Conservation (phyloP, 2,329 filamentous ascomycete genomes). For the Zymoseptoria crescenta region DNA sequence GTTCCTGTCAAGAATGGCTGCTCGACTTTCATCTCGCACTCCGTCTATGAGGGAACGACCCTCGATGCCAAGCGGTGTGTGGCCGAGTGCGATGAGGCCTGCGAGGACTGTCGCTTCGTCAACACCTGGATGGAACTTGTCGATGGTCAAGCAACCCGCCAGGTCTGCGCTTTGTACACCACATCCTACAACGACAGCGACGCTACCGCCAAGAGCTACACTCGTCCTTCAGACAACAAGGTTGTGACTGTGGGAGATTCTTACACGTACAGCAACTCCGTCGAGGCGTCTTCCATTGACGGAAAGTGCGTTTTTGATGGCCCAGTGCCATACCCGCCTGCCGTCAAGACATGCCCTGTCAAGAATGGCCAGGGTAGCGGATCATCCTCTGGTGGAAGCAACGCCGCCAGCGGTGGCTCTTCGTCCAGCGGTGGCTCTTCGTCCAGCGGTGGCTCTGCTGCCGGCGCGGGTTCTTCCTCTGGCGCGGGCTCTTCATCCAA, state of each 20-base stretch:
- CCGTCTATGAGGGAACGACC: neutral
- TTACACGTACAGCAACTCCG: neutral
- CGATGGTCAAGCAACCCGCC: conserved; percentile 32
- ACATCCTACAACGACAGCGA: conserved; percentile 15
- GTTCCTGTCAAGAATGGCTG: conserved; percentile 21
- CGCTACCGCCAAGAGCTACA: conserved; percentile 16
- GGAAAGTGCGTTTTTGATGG: neutral
- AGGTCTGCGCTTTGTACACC: conserved; percentile 34
- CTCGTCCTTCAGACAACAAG: neutral
- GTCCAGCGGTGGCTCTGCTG: no score
- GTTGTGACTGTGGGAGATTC: neutral
- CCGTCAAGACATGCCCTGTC: neutral
- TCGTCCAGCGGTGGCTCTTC: no score
- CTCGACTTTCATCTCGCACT: conserved; percentile 1
- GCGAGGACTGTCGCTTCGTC: conserved; percentile 23
- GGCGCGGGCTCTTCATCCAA: no score
- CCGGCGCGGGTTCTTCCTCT: no score
- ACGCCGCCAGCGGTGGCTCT: neutral
- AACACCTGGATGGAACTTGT: conserved; percentile 34
- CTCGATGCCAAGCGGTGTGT: neutral
- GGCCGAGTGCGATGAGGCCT: neutral
- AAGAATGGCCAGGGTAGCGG: neutral
- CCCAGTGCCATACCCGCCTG: neutral
- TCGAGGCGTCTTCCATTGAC: neutral
- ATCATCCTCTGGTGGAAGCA: neutral